Base-by-base conservation (phyloP, 2,329 filamentous ascomycete species). In the Claviceps humidiphila region DNA sequence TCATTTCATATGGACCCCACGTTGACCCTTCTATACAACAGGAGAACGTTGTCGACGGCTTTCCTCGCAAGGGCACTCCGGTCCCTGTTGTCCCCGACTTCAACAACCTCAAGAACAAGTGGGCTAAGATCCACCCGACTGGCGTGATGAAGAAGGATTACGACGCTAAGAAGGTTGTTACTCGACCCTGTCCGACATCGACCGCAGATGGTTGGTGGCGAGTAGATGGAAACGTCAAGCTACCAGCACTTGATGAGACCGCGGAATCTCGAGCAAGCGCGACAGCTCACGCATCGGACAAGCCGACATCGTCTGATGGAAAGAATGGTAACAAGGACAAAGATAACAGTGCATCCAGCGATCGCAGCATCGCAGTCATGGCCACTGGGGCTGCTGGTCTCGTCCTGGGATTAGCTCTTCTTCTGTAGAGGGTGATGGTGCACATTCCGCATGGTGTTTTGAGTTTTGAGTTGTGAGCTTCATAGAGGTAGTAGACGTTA, bases 181-280 rank as follows among this genome's bases (percentile, higher is more conserved):
- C 84, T 1, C 80, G 84, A 3, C 69, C 76, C 2, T 95, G 89
- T 66, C 89, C 89, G 7, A 70, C 75, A 1, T 83, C 80, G 30
- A 91, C 86, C 0, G 61, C 74, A 1, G 79, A 76, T 26, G 78
- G 80, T 37, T 95, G 89, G 89, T 95, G 89, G 89, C 73, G 81
- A 20, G 80, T 94, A 3, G 71, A 87, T 59, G 83, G 85, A 16
- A 80, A 82, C 57, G 80, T 84, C 3, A 66, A 76, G 13, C 74
- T 94, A 24, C 89, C 89, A 0, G 82, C 78, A 2, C 59, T 93
- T 7, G 86, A 83, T 14, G 74, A 81, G 59, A 72, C 69, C 3
- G 61, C 26, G 71, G 43, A 64, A 5, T 50, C 51, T 13, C 52
- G 50, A 30, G 56, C 60, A 26, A 60, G 53, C 16, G 53, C 54